phyloP scores from a whole-genome alignment of 2,329 filamentous ascomycete genomes.

The Colletotrichum navitas region DNA sequence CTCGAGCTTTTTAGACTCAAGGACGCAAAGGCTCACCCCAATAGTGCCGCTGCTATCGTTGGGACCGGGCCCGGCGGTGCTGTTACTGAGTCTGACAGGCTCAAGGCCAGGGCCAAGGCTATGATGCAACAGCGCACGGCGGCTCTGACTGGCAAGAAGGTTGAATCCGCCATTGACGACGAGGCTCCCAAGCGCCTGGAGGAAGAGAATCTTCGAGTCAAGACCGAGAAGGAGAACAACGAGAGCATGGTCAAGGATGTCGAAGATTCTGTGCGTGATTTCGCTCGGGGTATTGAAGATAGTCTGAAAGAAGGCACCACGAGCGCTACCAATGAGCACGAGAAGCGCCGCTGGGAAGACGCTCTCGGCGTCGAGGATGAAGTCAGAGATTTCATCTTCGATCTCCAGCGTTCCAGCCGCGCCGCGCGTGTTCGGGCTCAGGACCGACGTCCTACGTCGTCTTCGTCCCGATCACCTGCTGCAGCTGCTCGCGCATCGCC shows the following conservation, averaged over 20 bases:
- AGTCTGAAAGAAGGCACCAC: constrained; percentile 85
- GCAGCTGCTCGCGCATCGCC: constrained; percentile 59
- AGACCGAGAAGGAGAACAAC: constrained; percentile 90
- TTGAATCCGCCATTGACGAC: constrained; percentile 77
- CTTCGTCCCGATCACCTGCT: constrained; percentile 50
- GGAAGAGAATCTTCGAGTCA: constrained; percentile 85
- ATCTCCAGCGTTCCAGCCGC: constrained; percentile 88
- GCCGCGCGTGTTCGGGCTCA: constrained; percentile 75
- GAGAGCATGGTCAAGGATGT: constrained; percentile 97
- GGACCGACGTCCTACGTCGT: constrained; percentile 63
- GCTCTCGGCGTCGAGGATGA: constrained; percentile 96
- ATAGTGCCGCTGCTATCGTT: constrained; percentile 82
- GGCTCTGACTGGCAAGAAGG: constrained; percentile 87
- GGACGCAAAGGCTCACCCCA: constrained; percentile 92
- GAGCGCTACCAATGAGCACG: constrained; percentile 85
- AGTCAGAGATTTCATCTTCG: constrained; percentile 97
- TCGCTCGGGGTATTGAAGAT: constrained; percentile 86
- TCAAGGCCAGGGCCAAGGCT: constrained; percentile 94
- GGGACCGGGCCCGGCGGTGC: constrained; percentile 92
- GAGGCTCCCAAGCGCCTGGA: constrained; percentile 88
- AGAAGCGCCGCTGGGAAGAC: constrained; percentile 95
- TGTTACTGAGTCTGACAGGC: constrained; percentile 91
- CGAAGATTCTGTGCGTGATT: constrained; percentile 94
- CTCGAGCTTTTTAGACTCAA: constrained; percentile 93
- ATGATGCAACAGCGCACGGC: constrained; percentile 99